Conservation (phyloP, 805 yeast species). For the Metschnikowia kunwiensis region DNA sequence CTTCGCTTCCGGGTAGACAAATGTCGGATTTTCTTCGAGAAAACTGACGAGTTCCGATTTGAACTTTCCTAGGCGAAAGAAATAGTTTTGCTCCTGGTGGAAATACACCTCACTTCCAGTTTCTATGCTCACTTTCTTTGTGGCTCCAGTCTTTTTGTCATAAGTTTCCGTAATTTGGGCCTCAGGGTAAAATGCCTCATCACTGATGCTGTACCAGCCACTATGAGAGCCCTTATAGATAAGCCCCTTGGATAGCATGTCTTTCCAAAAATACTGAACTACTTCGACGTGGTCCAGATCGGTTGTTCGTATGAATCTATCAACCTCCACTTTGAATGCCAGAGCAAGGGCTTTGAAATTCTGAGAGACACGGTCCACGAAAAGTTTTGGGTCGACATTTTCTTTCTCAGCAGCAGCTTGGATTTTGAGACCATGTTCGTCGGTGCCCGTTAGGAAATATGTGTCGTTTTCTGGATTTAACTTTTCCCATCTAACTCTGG, state of each 20-base stretch:
- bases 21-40: slow-evolving; percentile 48
- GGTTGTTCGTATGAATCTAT: slow-evolving; percentile 87
- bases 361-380: slow-evolving; percentile 67
- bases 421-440: slow-evolving; percentile 94
- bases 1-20: slow-evolving; percentile 64
- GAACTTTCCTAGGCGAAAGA: slow-evolving; percentile 69
- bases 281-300: slow-evolving; percentile 71
- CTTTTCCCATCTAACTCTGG: slow-evolving; percentile 67
- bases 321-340: slow-evolving; percentile 54
- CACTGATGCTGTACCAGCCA: slow-evolving; percentile 95
- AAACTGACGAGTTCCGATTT: slow-evolving; percentile 49
- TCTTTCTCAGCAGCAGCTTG: slow-evolving; percentile 72
- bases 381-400: slow-evolving; percentile 51
- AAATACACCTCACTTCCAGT: slow-evolving; percentile 71
- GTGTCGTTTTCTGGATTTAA: slow-evolving; percentile 34
- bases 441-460: slow-evolving; percentile 85
- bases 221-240: slow-evolving; percentile 80
- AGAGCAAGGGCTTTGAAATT: slow-evolving; percentile 65
- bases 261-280: slow-evolving; percentile 68
- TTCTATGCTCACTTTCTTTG: slow-evolving; percentile 52
- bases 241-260: slow-evolving; percentile 54
- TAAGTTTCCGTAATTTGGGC: slow-evolving; percentile 53
- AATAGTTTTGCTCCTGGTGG: slow-evolving; percentile 82
- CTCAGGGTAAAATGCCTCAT: slow-evolving; percentile 91
- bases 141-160: slow-evolving; percentile 26